Base-by-base conservation (phyloP, 495 filamentous ascomycete genomes). In the Aspergillus baeticus region DNA sequence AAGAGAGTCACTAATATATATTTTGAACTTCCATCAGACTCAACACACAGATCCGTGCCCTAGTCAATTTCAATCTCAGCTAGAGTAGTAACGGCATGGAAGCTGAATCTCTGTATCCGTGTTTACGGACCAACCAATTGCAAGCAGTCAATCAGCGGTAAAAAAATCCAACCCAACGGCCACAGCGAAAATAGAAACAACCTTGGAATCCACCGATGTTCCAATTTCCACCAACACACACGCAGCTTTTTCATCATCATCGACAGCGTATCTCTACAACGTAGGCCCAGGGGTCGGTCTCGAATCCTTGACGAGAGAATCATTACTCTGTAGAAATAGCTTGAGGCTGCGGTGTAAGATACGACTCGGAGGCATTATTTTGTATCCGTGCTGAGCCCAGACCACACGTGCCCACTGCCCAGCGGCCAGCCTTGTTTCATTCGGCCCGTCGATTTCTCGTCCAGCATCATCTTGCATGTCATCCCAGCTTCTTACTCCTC, bases 361-460 rank as follows among this genome's bases (percentile, higher is more conserved):
- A 13, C 29, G 10, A 34, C 10, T 43, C 10, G 36, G 21, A 33
- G 14, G 34, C 6, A 20, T 20, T 10, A 26, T 43, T 34, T 29
- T 29, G 31, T 37, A 55, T 35, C 15, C 22, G 21, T 29, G 26
- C 26, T 29, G 26, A 3, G 52, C 52, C 42, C 52, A 37, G 44
- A 48, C 39, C 54, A 57, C 54, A 57, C 54, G 54, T 57, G 54
- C 54, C 54, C 15, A 17, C 33, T 21, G 33, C 47, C 47, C 35
- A 35, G 17, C 37, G 33, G 29, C 54, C 45, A 57, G 54, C 22
- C 44, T 44, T 50, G n/a, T 50, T 57, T 36, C 33, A 22, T 45
- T 36, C 45, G 45, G 43, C 54, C 54, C 54, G 46, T 41, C 36
- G 37, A 47, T 50, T 38, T 39, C 45, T 47, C 53, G 26, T 55